phyloP scores from a whole-genome alignment of 495 filamentous ascomycete genomes.

The Penicillium lividum region DNA sequence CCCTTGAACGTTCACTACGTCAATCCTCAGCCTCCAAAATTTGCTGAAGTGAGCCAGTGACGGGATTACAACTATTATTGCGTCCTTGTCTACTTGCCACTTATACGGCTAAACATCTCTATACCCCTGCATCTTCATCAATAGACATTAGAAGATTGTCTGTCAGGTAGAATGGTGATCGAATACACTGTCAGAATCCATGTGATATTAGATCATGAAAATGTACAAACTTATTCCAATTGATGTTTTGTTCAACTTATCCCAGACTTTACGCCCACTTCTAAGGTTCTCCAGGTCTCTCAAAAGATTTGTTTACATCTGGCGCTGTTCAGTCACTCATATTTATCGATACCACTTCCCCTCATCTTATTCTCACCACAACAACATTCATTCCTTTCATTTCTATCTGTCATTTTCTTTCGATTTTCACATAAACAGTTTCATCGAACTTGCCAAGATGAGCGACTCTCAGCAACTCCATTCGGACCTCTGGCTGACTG shows the following conservation, averaged over 20 bases:
- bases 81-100: neutral
- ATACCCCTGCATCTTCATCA: constrained; percentile 8
- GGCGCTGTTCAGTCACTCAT: too few species aligned
- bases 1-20: neutral
- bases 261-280: neutral
- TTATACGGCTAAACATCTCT: neutral
- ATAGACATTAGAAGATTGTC: constrained; percentile 3
- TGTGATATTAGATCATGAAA: neutral
- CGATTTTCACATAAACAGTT: neutral
- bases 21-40: neutral
- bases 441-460: neutral
- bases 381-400: too few species aligned
- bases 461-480: neutral
- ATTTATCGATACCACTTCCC: too few species aligned
- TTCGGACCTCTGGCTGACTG: neutral
- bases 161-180: constrained; percentile 13
- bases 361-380: too few species aligned
- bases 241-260: neutral
- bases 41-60: neutral
- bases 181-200: neutral
- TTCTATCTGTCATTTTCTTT: neutral
- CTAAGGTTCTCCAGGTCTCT: neutral
- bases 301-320: neutral
- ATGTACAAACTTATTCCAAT: neutral
- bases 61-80: neutral